phyloP scores from a whole-genome alignment of 208 protist genomes.

The Trichomonas vaginalis region DNA sequence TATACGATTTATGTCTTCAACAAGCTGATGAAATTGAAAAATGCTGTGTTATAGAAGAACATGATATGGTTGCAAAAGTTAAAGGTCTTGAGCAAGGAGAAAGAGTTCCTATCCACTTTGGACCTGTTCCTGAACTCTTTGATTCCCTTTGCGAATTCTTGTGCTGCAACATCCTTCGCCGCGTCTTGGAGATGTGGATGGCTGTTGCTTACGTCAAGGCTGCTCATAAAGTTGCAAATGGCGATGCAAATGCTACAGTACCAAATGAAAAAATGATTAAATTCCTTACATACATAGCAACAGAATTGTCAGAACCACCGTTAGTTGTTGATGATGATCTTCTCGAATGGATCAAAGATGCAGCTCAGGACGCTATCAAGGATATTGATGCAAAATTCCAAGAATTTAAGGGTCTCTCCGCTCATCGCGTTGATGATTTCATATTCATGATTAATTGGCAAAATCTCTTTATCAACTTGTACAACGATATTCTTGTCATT shows the following conservation, averaged over 20 bases:
- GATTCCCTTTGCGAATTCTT: neutral
- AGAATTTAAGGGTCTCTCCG: neutral
- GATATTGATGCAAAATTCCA: neutral
- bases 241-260: neutral
- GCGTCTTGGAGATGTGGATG: neutral
- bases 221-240: neutral
- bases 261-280: neutral
- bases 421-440: neutral
- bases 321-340: neutral
- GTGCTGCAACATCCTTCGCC: neutral
- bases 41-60: neutral
- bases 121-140: neutral
- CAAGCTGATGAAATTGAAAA: constrained; percentile 15
- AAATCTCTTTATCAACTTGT: neutral
- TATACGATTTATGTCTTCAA: neutral
- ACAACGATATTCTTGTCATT: neutral
- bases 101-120: neutral
- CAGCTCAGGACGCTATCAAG: neutral
- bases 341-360: neutral
- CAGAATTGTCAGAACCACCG: neutral
- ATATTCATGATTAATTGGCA: neutral
- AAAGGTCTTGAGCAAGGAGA: neutral
- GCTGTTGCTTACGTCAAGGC: neutral
- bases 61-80: neutral
- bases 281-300: neutral